phyloP scores from a whole-genome alignment of 495 filamentous ascomycete genomes.

The Rhizodiscina lignyota region DNA sequence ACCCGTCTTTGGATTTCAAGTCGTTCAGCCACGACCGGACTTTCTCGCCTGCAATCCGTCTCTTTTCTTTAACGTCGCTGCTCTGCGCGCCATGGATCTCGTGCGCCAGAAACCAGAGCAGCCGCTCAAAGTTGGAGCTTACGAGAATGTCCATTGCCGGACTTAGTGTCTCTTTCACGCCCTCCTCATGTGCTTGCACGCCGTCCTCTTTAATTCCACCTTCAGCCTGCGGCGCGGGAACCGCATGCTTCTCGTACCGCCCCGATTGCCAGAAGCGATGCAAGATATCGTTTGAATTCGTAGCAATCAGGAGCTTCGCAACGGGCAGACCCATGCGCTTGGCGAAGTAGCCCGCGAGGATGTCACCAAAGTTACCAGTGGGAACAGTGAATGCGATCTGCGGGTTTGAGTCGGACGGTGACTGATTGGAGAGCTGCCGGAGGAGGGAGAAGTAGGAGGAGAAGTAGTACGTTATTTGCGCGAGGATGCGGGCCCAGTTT shows the following conservation, averaged over 20 bases:
- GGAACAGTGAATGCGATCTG: slow-evolving; percentile 53
- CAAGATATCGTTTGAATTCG: slow-evolving; percentile 54
- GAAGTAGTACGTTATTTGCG: slow-evolving; percentile 90
- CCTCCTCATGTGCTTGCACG: slow-evolving; percentile 46
- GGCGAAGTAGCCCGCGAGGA: slow-evolving; percentile 90
- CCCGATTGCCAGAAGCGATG: slow-evolving; percentile 68
- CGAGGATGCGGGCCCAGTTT: slow-evolving; percentile 80
- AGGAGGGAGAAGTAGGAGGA: slow-evolving; percentile 70
- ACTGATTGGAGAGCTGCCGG: slow-evolving; percentile 30
- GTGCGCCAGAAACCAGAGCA: slow-evolving; percentile 85
- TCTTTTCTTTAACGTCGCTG: slow-evolving; percentile 19
- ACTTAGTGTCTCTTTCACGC: slow-evolving; percentile 70
- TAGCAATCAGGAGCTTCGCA: slow-evolving; percentile 41
- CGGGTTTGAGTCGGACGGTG: neutral
- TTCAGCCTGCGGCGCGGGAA: slow-evolving; percentile 33
- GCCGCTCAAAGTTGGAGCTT: slow-evolving; percentile 84
- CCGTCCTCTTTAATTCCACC: slow-evolving; percentile 43
- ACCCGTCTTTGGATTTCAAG: slow-evolving; percentile 67
- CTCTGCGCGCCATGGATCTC: slow-evolving; percentile 27
- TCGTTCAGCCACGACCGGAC: slow-evolving; percentile 54
- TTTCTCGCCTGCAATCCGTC: slow-evolving; percentile 37
- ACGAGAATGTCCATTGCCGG: slow-evolving; percentile 97
- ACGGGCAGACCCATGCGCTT: slow-evolving; percentile 76
- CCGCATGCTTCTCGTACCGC: slow-evolving; percentile 60
- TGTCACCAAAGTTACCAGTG: slow-evolving; percentile 88